Evolutionary conservation across 139 green algal species (phyloP).

Genomic region (Chlamydomonas asymmetrica): DNA sequence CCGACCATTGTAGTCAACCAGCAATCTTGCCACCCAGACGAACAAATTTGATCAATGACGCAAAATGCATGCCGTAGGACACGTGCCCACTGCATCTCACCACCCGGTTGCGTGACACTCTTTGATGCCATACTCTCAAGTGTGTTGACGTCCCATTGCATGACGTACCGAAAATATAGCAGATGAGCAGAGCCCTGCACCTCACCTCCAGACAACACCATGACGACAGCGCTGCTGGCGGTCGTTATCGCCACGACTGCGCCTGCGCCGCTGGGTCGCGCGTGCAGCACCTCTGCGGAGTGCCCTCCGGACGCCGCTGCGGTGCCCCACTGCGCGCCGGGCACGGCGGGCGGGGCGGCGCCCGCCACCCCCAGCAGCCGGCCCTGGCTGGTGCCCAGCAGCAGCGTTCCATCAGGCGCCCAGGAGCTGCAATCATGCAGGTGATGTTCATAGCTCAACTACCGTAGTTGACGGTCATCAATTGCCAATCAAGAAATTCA

Average conservation of each 20-base stretch:
- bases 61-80: no score
- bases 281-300: constrained; percentile 14
- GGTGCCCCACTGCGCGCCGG: constrained; percentile 1
- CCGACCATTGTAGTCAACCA: no score
- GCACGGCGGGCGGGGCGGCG: constrained; percentile 10
- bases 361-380: constrained; percentile 4
- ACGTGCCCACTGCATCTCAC: no score
- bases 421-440: constrained; percentile 1
- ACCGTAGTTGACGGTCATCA: no score
- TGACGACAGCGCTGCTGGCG: neutral
- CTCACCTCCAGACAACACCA: neutral
- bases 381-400: constrained; percentile 16
- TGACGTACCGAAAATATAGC: neutral
- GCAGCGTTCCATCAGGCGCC: constrained; percentile 17
- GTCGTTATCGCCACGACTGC: neutral
- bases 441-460: no score
- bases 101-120: no score
- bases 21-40: no score
- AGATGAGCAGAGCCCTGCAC: neutral
- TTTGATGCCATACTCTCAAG: no score
- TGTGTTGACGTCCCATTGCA: no score
- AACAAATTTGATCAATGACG: no score
- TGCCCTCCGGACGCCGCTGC: constrained; percentile 1
- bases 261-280: neutral
- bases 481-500: no score